Conservation (phyloP, 257 asterid species). For the Gentiana dahurica region DNA sequence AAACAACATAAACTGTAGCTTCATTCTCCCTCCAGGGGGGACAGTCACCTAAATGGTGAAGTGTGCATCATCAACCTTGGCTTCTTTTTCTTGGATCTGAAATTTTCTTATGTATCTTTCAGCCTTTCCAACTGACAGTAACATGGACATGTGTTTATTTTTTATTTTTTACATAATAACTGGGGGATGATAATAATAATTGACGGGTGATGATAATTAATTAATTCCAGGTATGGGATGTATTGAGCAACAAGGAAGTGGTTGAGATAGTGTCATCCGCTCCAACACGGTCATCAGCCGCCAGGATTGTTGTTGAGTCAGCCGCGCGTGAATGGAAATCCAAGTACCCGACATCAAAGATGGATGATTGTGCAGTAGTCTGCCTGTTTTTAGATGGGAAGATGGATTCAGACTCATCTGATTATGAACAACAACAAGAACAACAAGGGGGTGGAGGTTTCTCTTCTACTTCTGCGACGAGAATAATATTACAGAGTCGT, state of each 20-base stretch:
- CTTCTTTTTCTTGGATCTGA: too few species aligned
- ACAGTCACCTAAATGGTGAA: too few species aligned
- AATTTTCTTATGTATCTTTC: too few species aligned
- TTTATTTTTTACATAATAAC: too few species aligned
- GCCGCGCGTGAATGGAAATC: slow-evolving; percentile 94
- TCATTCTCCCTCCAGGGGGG: too few species aligned
- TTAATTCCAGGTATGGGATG: slow-evolving; percentile 83
- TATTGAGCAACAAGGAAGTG: slow-evolving; percentile 88
- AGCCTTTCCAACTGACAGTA: too few species aligned
- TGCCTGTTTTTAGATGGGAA: slow-evolving; percentile 82
- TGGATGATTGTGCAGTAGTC: slow-evolving; percentile 97
- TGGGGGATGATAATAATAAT: too few species aligned
- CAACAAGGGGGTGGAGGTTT: slow-evolving; percentile 16
- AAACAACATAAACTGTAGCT: too few species aligned
- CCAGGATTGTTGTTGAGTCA: slow-evolving; percentile 64
- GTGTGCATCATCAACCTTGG: too few species aligned
- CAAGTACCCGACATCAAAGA: slow-evolving; percentile 89
- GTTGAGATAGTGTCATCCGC: slow-evolving; percentile 71
- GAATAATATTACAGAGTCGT: slow-evolving; percentile 33
- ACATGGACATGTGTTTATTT: too few species aligned
- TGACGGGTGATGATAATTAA: too few species aligned
- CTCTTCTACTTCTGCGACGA: slow-evolving; percentile 49
- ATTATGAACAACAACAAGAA: slow-evolving; percentile 47
- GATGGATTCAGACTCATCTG: slow-evolving; percentile 73
- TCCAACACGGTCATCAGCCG: slow-evolving; percentile 72